Conservation (phyloP, 129 eudicot species). For the Erigeron canadensis region DNA sequence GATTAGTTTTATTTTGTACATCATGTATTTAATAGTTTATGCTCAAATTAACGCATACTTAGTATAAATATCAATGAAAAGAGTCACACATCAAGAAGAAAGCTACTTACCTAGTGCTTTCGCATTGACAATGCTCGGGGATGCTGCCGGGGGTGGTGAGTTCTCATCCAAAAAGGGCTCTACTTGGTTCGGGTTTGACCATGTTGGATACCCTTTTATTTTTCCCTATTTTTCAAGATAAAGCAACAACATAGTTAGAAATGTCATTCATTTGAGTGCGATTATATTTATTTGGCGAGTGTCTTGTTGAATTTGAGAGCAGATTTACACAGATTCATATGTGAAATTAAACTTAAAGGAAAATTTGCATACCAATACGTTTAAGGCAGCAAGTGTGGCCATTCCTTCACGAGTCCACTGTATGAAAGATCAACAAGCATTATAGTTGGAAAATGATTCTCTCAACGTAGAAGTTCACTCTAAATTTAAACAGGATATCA, state of each 20-base stretch:
- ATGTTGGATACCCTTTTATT: conserved; percentile 83
- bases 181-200: conserved; percentile 78
- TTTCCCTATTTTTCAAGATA: conserved; percentile 59
- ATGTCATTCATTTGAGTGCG: not conserved
- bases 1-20: not conserved
- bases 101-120: conserved; percentile 65
- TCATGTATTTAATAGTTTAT: not conserved
- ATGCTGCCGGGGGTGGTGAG: conserved; percentile 81
- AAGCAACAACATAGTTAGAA: not conserved
- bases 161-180: conserved; percentile 81
- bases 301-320: not conserved
- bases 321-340: not conserved
- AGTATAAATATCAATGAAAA: not conserved
- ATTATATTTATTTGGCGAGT: not conserved
- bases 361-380: conserved; percentile 72
- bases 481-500: not conserved
- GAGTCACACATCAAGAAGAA: not conserved
- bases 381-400: conserved; percentile 96
- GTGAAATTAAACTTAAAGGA: not conserved
- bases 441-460: not conserved
- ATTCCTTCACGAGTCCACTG: conserved; percentile 99
- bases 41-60: not conserved
- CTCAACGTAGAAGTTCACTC: not conserved
- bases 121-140: conserved; percentile 97
- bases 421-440: conserved; percentile 30